Percentiles rank a stretch among this genome's conserved stretches.
These are phyloP conservation scores for Candida dubliniensis DNA, from an alignment of 1,139 yeast species.

Conservation along the genomic window DNA sequence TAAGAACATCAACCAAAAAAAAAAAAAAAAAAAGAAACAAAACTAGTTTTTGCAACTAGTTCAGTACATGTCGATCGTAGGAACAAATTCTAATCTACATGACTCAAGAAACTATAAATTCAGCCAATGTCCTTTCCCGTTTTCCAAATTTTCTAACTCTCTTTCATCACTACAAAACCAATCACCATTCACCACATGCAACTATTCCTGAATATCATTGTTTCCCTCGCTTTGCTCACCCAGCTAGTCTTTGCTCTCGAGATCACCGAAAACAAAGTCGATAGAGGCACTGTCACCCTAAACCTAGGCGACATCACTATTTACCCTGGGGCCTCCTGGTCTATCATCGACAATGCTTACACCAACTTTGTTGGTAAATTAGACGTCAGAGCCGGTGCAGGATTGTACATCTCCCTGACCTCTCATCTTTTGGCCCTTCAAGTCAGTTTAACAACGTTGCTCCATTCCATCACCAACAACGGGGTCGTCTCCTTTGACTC, in stretches of 20 bases:
- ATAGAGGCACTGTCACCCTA: conserved; percentile 20
- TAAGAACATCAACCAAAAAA: no score
- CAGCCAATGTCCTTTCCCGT: no score
- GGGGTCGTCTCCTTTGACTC: conserved; percentile 26
- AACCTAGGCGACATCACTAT: conserved; percentile 29
- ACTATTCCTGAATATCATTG: no score
- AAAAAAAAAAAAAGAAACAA: no score
- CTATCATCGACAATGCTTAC: conserved; percentile 30
- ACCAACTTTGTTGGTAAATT: conserved; percentile 24
- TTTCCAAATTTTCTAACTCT: no score
- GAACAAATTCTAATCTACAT: no score
- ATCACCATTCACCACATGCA: no score
- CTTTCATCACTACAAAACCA: no score
- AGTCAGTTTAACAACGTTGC: conserved; percentile 10
- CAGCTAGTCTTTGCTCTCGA: neutral
- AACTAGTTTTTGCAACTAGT: no score
- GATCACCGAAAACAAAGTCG: conserved; percentile 11
- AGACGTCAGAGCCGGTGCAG: conserved; percentile 20
- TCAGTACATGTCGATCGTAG: no score
- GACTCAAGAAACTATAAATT: no score
- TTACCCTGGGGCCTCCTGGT: conserved; percentile 30
- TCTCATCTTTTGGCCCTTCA: conserved; percentile 10
- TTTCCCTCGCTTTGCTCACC: no score
- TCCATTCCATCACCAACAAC: conserved; percentile 17
- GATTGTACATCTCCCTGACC: conserved; percentile 19